Base-by-base conservation (phyloP, 2,329 filamentous ascomycete genomes). In the Fusarium drepaniforme region DNA sequence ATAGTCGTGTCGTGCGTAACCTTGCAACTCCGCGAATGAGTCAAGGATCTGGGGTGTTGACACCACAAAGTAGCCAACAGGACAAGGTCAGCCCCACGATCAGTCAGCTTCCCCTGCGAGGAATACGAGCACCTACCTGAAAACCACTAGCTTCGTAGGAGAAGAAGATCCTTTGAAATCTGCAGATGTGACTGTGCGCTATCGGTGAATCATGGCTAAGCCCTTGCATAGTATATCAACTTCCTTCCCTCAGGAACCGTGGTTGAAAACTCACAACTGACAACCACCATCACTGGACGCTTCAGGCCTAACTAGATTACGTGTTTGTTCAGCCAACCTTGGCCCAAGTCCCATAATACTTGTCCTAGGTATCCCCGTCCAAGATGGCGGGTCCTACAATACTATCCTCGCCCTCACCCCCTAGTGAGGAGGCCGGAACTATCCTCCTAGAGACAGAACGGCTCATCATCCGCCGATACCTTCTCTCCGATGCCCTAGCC, bases 401-500 rank as follows among this genome's bases (percentile, higher is more conserved):
- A 37, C 68, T 82, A 18, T 56, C 66, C 9, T 77, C 81, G 13
- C 71, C 74, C 21, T 73, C 66, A 12, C 78, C 77, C 40, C 80
- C 78, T 3, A 79, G 74, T 66, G 64, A 73, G 28, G 79, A 79
- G 25, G 77, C 75, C 1, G 81, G 81, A 16, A 78, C 81, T 13
- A 28, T 81, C 30, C 72, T 83, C 16, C 35, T 83, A 9, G 80
- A 82, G 67, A 83, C 82, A 0, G 75, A 80, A 21, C 75, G 82
- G 9, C 77, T 83, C 75, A 78, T 84, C 65, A 79, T 89, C 65
- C 86, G 88, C 8, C 84, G 84, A 35, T 85, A 81, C 68, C 71
- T 78, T 30, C 69, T 67, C 7, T 77, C 80, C 3, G 88, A 90
- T 72, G 84, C 84, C 6, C 70, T 78, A 5, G 70, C 78, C 23